Base-by-base conservation (phyloP, 2,329 filamentous ascomycete genomes). In the Hawksworthiomyces lignivorus region DNA sequence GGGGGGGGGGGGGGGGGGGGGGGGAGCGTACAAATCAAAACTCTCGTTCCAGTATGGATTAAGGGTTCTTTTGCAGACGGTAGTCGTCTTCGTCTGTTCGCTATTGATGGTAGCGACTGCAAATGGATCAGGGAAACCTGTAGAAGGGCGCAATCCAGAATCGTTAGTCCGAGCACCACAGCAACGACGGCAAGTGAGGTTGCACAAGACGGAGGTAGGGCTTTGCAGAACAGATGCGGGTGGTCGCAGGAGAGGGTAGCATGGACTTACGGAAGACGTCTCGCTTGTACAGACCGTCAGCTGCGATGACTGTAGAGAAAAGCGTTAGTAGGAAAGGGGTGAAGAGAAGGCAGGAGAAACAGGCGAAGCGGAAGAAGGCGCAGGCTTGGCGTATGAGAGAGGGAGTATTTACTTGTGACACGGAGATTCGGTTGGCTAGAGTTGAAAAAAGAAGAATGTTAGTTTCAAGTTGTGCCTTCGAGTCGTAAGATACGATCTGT, bases 1-100 rank as follows among this genome's bases (percentile, higher is more conserved):
- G 18, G 32, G 18, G 34, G 34, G 33, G 11, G 32, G 42, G 36
- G 10, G 27, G 26, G 33, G 15, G 45, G 47, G 34, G 46, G 28
- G 47, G 24, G n/a, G 4, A 22, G 18, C 59, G 56, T 80, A 97
- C 92, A 98, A 84, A 65, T 98, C 92, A 69, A 98, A 98, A 60
- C 81, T 88, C 70, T 98, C 92, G 65, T 98, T 98, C 92, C 92
- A 98, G 64, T 98, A 98, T n/a, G 92, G 92, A 64, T 96, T 97
- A 64, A 98, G 70, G 10, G 92, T 97, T 67, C 92, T 85, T 68
- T 96, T 97, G 63, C 92, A 94, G 53, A 97, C 92, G 28, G 83
- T 83, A 10, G 92, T 98, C n/a, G 92, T 97, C 66, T 89, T 87
- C 45, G 92, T 98, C 70, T 98, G 92, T 67, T 98, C 92, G 62